Percentiles rank a stretch among this genome's conserved stretches.
phyloP scores from a whole-genome alignment of 306 rosid species.

The Vicia sativa region DNA sequence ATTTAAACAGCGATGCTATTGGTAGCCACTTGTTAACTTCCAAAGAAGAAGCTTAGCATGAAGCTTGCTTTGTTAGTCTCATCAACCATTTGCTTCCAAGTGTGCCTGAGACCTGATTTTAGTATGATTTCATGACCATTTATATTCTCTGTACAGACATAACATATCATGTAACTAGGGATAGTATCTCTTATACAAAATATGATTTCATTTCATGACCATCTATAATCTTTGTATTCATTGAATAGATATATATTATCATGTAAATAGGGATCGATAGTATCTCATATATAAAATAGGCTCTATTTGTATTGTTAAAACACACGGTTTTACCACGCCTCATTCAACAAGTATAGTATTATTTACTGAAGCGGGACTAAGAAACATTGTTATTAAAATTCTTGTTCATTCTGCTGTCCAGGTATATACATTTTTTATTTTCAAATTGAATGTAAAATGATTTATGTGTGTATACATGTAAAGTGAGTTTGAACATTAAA shows the following conservation, averaged over 20 bases:
- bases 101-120: too few relatives aligned
- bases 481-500: too few relatives aligned
- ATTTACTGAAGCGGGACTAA: too few relatives aligned
- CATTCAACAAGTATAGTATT: too few relatives aligned
- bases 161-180: background rate
- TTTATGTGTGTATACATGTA: too few relatives aligned
- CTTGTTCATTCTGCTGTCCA: too few relatives aligned
- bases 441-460: too few relatives aligned
- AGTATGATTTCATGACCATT: background rate
- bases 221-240: background rate
- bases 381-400: too few relatives aligned
- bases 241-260: background rate
- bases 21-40: slow-evolving; percentile 27
- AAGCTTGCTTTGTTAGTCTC: background rate
- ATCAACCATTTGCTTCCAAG: background rate
- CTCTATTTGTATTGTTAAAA: too few relatives aligned
- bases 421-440: too few relatives aligned
- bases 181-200: too few relatives aligned
- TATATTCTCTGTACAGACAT: background rate
- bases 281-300: background rate
- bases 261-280: background rate
- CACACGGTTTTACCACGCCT: too few relatives aligned
- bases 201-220: background rate
- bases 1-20: slow-evolving; percentile 44
- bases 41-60: slow-evolving; percentile 23